phyloP scores from a whole-genome alignment of 495 filamentous ascomycete species.

The Lichina pygmaea region DNA sequence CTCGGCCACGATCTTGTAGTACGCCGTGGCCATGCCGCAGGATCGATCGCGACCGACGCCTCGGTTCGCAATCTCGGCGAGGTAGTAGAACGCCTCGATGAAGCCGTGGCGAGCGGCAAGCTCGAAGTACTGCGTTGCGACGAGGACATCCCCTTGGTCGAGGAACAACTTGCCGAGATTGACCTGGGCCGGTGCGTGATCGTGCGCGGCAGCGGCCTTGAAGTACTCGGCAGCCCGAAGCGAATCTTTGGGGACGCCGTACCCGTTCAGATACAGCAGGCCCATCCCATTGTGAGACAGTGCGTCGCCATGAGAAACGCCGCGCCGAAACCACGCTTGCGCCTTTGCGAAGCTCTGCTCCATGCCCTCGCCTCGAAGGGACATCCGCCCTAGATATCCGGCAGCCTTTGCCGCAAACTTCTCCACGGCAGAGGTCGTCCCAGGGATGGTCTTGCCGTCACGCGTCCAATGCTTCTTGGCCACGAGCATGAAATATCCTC shows the following conservation, averaged over 20 bases:
- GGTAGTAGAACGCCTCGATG: conserved; percentile 86
- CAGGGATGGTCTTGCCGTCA: conserved; percentile 30
- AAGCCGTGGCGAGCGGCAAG: conserved; percentile 68
- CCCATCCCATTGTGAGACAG: conserved; percentile 71
- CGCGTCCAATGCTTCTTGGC: conserved; percentile 72
- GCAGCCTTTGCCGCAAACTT: conserved; percentile 73
- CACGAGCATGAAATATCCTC: conserved; percentile 58
- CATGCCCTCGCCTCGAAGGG: conserved; percentile 72
- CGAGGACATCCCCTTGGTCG: conserved; percentile 57
- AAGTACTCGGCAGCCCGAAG: conserved; percentile 54
- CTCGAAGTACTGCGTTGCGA: conserved; percentile 72
- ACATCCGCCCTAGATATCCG: conserved; percentile 81
- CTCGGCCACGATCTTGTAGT: conserved; percentile 90
- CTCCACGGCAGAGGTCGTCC: conserved; percentile 29
- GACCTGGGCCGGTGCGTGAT: conserved; percentile 59
- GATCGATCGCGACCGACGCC: conserved; percentile 58
- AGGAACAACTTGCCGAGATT: conserved; percentile 65
- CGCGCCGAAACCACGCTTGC: conserved; percentile 64
- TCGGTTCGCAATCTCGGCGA: conserved; percentile 67
- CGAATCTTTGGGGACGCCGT: conserved; percentile 50
- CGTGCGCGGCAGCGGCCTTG: conserved; percentile 59
- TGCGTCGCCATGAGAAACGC: conserved; percentile 50
- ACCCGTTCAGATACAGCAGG: conserved; percentile 64
- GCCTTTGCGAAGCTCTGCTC: conserved; percentile 54
- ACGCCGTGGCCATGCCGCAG: conserved; percentile 54